Conservation (phyloP, 495 filamentous ascomycete genomes). For the Penicillium goetzii region DNA sequence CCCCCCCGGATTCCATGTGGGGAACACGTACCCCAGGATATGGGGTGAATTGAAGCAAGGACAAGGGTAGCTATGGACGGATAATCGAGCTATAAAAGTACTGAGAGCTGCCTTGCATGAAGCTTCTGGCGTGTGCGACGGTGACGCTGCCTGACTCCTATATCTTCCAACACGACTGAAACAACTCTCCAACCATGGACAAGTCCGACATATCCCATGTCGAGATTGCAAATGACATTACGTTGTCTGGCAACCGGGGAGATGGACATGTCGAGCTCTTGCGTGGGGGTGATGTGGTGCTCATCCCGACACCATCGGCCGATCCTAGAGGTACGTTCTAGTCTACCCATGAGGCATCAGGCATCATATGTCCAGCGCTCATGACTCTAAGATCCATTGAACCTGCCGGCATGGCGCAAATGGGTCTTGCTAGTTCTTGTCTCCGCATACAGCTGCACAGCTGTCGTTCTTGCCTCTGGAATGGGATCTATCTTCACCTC, state of each 20-base stretch:
- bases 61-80: neutral
- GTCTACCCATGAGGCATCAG: neutral
- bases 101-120: neutral
- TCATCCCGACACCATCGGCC: constrained; percentile 31
- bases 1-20: neutral
- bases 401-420: constrained; percentile 30
- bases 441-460: constrained; percentile 23
- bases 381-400: constrained; percentile 29
- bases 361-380: constrained; percentile 2
- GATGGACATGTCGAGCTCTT: constrained; percentile 25
- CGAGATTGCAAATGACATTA: constrained; percentile 8
- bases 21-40: constrained; percentile 5
- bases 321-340: constrained; percentile 30
- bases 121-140: constrained; percentile 1
- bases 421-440: constrained; percentile 28
- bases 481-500: constrained; percentile 31
- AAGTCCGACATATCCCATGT: constrained; percentile 21
- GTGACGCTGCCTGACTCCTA: constrained; percentile 1
- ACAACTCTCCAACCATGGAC: constrained; percentile 14
- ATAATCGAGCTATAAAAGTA: neutral
- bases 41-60: constrained; percentile 1
- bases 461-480: constrained; percentile 29
- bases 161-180: neutral
- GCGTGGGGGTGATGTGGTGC: constrained; percentile 21
- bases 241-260: neutral